Evolutionary conservation across 2,329 filamentous ascomycete species (phyloP).

Genomic region (Fusarium multiceps): DNA sequence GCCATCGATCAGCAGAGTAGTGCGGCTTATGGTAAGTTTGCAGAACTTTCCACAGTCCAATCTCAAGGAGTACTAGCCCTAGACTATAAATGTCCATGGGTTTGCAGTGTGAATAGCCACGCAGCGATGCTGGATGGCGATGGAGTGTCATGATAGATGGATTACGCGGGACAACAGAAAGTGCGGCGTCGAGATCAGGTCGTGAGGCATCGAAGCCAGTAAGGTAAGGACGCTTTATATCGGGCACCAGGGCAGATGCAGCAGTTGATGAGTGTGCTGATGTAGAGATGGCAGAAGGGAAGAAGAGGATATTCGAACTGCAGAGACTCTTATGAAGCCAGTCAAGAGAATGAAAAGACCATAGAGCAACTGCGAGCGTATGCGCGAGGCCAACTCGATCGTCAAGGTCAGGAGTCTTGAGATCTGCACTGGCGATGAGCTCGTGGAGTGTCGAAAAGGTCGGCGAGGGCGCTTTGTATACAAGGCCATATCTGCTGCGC

Average conservation of each 20-base stretch:
- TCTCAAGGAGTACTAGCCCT: constrained; percentile 62
- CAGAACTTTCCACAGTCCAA: constrained; percentile 60
- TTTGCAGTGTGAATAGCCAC: constrained; percentile 58
- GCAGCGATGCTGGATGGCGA: constrained; percentile 58
- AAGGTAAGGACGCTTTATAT: constrained; percentile 58
- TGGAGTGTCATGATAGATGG: constrained; percentile 59
- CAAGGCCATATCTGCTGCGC: constrained; percentile 56
- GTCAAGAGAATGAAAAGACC: constrained; percentile 64
- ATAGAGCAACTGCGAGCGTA: constrained; percentile 57
- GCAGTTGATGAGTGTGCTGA: constrained; percentile 48
- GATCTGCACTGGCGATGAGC: constrained; percentile 54
- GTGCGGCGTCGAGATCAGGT: constrained; percentile 62
- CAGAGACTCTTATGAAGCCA: constrained; percentile 69
- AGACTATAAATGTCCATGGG: constrained; percentile 65
- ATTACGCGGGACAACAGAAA: constrained; percentile 59
- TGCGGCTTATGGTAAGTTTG: constrained; percentile 56
- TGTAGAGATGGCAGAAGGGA: constrained; percentile 56
- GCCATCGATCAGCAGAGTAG: constrained; percentile 56
- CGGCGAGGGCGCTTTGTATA: constrained; percentile 54
- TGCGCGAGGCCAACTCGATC: constrained; percentile 56
- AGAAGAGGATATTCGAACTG: constrained; percentile 65
- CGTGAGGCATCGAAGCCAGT: constrained; percentile 67
- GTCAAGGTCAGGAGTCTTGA: constrained; percentile 59
- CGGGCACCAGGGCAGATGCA: constrained; percentile 52
- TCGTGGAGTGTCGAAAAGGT: constrained; percentile 54